phyloP scores from a whole-genome alignment of 2,329 filamentous ascomycete genomes.

The Fusarium sp. region DNA sequence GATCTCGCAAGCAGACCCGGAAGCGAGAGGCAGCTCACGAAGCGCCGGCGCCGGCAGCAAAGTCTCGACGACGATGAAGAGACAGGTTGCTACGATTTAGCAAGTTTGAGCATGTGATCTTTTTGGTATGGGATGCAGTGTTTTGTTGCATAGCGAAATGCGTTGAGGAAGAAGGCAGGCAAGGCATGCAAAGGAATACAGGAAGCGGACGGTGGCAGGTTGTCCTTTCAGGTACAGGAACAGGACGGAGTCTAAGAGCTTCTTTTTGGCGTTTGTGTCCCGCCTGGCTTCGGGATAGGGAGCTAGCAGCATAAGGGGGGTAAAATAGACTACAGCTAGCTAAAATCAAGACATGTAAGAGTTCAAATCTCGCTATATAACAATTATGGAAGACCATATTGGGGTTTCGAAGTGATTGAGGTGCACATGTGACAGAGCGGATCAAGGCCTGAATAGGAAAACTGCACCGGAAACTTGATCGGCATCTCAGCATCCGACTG shows the following conservation, averaged over 20 bases:
- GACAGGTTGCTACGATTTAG: neutral
- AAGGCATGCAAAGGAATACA: conserved; percentile 10
- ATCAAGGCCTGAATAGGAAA: conserved; percentile 1
- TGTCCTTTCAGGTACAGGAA: conserved; percentile 28
- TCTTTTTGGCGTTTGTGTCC: conserved; percentile 40
- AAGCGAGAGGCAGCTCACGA: conserved; percentile 62
- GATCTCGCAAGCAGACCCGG: conserved; percentile 63
- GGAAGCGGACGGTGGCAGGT: conserved; percentile 7
- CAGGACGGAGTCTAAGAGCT: conserved; percentile 35
- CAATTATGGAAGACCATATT: neutral
- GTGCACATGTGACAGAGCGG: neutral
- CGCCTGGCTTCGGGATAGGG: conserved; percentile 20
- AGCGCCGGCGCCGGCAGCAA: conserved; percentile 45
- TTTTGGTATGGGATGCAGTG: neutral
- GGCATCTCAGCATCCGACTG: conserved; percentile 30
- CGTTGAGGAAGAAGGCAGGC: conserved; percentile 11
- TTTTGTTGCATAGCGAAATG: conserved; percentile 19
- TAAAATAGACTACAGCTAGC: conserved; percentile 35
- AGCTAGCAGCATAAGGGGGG: conserved; percentile 32
- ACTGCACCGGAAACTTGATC: neutral
- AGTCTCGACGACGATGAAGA: conserved; percentile 47
- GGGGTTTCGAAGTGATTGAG: neutral
- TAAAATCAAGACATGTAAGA: conserved; percentile 14
- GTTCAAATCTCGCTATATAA: neutral
- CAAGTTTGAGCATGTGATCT: neutral